These are phyloP conservation scores for Colletotrichum sp. DNA, from an alignment of 2,329 filamentous ascomycete species.

Conservation along the genomic window DNA sequence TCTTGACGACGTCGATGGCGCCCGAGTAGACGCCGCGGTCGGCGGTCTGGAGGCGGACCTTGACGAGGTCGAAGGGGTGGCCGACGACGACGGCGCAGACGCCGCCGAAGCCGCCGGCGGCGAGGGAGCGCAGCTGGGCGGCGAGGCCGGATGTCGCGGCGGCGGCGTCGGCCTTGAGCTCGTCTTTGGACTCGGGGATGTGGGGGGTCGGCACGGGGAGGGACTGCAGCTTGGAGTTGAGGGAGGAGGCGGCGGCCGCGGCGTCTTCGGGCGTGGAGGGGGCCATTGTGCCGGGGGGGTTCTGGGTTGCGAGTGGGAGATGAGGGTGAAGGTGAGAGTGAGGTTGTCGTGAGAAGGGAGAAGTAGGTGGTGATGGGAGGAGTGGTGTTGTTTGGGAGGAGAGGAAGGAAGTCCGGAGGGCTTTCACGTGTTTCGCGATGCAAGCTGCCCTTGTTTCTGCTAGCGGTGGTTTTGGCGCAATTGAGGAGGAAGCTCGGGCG, in stretches of 20 bases:
- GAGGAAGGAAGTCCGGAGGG: neutral
- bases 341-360: neutral
- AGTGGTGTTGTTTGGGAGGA: neutral
- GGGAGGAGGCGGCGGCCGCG: constrained; percentile 23
- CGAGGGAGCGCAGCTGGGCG: constrained; percentile 77
- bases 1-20: constrained; percentile 90
- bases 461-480: neutral
- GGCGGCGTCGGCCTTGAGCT: constrained; percentile 47
- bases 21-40: constrained; percentile 91
- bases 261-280: constrained; percentile 22
- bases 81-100: constrained; percentile 93
- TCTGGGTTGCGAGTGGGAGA: neutral
- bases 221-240: constrained; percentile 8
- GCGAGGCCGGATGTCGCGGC: constrained; percentile 41
- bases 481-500: neutral
- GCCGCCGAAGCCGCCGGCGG: constrained; percentile 90
- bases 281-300: constrained; percentile 20
- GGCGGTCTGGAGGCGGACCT: constrained; percentile 95
- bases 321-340: neutral
- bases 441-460: neutral
- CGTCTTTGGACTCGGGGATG: constrained; percentile 47
- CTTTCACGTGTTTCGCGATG: neutral
- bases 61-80: constrained; percentile 97
- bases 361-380: neutral
- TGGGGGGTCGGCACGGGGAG: constrained; percentile 44